Conservation (phyloP, 257 asterid genomes). For the Nicotiana undulata region DNA sequence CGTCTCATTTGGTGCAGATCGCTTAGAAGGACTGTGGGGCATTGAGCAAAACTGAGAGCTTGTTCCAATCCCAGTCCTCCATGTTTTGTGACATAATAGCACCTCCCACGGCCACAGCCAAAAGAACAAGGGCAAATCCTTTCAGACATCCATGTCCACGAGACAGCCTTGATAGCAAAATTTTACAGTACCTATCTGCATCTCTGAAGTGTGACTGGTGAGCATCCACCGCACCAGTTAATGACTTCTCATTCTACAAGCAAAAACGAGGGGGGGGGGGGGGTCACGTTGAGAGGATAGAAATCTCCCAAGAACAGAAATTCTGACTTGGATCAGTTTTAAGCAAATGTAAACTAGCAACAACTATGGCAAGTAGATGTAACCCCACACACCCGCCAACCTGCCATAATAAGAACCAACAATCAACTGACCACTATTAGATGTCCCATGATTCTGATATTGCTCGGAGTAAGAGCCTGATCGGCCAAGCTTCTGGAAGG, state of each 20-base stretch:
- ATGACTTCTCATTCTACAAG: constrained; percentile 60
- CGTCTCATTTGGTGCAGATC: constrained; percentile 26
- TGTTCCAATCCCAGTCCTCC: constrained; percentile 43
- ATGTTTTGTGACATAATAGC: constrained; percentile 34
- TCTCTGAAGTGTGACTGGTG: constrained; percentile 39
- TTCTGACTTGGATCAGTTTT: background rate
- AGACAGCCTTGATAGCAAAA: constrained; percentile 39
- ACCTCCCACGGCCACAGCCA: constrained; percentile 45
- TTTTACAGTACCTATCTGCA: constrained; percentile 59
- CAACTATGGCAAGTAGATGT: background rate
- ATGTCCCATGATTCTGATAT: background rate
- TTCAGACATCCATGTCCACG: constrained; percentile 47
- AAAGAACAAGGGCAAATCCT: constrained; percentile 23
- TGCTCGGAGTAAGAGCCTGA: background rate
- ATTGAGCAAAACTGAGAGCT: constrained; percentile 20
- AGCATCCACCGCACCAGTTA: constrained; percentile 43
- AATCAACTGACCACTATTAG: background rate
- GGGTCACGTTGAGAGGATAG: background rate
- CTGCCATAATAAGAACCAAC: background rate
- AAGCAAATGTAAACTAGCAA: background rate
- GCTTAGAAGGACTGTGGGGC: constrained; percentile 56
- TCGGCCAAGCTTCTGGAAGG: too few species aligned
- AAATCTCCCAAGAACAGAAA: background rate
- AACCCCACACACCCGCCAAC: background rate
- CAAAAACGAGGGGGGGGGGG: background rate